Evolutionary conservation across 2,329 filamentous ascomycete species (phyloP), one percentile per base, ranked within the genome.

Genomic region (Diaporthe sp.): DNA sequence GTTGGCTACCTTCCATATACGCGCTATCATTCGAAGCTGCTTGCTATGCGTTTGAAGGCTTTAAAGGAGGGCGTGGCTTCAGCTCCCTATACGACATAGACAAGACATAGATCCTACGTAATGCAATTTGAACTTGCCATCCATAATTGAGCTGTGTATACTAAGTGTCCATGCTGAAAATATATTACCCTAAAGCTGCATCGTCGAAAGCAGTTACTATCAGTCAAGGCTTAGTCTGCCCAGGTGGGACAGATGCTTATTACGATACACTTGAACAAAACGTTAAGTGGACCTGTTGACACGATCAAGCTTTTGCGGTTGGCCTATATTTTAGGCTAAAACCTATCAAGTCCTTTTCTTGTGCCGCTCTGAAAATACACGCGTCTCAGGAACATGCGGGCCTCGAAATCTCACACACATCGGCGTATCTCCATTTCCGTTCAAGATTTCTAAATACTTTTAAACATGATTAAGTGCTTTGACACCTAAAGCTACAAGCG

Each of bases 1-100:
- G 91, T 90, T 0, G 92, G 92, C 1, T 93, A 92, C 77, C 80
- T 93, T 44, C 91, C 90, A 0, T 82, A 93, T 73, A 92, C 90
- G 73, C 85, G 92, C 20, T 90, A 90, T 58, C 93, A 87, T 78
- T 93, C 91, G 0, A 87, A 86, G 63, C 72, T 89, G 4, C 73
- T 90, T 75, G 89, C 88, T 1, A 77, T 90, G 73, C 89, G 90
- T 81, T 89, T 90, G 67, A 87, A 88, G 80, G 88, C 82, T 1
- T 81, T 80, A 70, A 75, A 85, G 15, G 82, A 83, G 65, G 82
- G 82, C 20, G 47, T 77, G 31, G 63, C 49, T 31, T 55, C 28
- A 9, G 25, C 44, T 37, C 44, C 65, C 34, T 70, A 70, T 15
- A 70, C 10, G 65, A 55, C 13, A 42, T 70, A 55, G 49, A 70